Evolutionary conservation across 164 flowering plant species (phyloP).

Genomic region (Magnolia kwangsiensis): DNA sequence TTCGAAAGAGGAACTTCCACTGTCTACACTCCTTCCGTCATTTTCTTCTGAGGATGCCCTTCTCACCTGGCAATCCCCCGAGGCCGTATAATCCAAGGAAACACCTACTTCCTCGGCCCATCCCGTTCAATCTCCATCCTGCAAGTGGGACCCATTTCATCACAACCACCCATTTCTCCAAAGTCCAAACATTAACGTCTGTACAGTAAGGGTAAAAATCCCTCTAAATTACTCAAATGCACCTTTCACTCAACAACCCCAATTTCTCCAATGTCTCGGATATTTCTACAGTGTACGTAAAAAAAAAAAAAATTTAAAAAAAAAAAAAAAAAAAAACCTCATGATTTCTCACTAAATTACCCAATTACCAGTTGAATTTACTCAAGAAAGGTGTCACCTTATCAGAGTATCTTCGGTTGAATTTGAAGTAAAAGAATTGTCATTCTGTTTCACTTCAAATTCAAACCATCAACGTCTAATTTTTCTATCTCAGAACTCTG

Average conservation of each 20-base stretch:
- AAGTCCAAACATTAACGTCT: not conserved
- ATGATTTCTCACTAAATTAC: not conserved
- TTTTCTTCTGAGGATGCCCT: not conserved
- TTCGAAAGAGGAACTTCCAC: not conserved
- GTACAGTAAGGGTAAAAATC: not conserved
- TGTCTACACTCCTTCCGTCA: not conserved
- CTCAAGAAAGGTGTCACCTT: not conserved
- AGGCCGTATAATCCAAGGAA: conserved; percentile 9
- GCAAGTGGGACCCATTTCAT: not conserved
- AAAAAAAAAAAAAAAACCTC: not conserved
- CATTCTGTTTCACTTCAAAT: not conserved
- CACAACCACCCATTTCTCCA: not conserved
- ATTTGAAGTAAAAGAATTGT: not conserved
- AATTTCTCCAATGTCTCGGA: not conserved
- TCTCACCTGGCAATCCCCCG: not conserved
- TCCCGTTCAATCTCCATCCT: not conserved
- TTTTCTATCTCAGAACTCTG: not conserved
- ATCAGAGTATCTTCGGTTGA: not conserved
- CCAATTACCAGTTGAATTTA: not conserved
- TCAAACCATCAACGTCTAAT: not conserved
- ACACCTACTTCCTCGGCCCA: not conserved
- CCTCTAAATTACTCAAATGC: not conserved
- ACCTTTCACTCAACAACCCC: not conserved
- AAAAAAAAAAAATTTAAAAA: not conserved
- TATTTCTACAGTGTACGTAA: not conserved